Evolutionary conservation across 257 asterid species (phyloP).

Genomic region (Rubia yunnanensis): DNA sequence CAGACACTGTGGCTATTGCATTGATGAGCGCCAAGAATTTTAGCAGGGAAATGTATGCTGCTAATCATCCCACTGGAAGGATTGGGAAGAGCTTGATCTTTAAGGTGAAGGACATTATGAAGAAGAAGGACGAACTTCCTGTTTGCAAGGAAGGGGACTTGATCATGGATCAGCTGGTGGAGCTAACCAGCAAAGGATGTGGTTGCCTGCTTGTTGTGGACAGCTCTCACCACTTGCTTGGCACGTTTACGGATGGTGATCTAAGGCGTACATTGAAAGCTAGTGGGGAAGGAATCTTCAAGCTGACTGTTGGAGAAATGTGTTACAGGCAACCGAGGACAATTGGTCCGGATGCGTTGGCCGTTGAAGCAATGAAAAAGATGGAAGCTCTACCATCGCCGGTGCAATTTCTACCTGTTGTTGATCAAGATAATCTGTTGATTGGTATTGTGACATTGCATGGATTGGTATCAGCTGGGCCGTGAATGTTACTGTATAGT

Average conservation of each 20-base stretch:
- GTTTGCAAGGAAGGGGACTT: conserved; percentile 69
- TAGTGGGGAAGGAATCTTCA: conserved; percentile 81
- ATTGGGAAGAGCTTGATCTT: conserved; percentile 54
- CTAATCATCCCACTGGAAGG: conserved; percentile 56
- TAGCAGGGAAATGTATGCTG: conserved; percentile 77
- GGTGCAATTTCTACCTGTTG: conserved; percentile 86
- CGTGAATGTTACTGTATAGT: conserved; percentile 13
- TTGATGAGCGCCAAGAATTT: conserved; percentile 76
- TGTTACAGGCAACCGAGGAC: conserved; percentile 91
- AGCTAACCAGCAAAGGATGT: conserved; percentile 86
- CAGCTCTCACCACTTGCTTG: conserved; percentile 49
- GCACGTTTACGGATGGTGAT: conserved; percentile 95
- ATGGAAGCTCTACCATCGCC: conserved; percentile 98
- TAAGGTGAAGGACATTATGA: conserved; percentile 95
- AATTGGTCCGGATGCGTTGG: conserved; percentile 68
- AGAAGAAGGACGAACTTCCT: conserved; percentile 74
- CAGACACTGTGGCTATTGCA: conserved; percentile 89
- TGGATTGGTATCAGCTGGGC: conserved; percentile 46
- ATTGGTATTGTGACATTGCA: conserved; percentile 87
- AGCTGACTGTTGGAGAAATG: conserved; percentile 89
- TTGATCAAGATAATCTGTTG: conserved; percentile 45
- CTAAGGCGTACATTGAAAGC: conserved; percentile 81
- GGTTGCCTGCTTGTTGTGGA: conserved; percentile 87
- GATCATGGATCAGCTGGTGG: conserved; percentile 91
- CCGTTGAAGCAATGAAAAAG: conserved; percentile 88